A percentile compares a stretch with the other conserved stretches of the same genome.
Conservation (phyloP, 2,329 filamentous ascomycete genomes). For the Xylariomycetidae sp. region DNA sequence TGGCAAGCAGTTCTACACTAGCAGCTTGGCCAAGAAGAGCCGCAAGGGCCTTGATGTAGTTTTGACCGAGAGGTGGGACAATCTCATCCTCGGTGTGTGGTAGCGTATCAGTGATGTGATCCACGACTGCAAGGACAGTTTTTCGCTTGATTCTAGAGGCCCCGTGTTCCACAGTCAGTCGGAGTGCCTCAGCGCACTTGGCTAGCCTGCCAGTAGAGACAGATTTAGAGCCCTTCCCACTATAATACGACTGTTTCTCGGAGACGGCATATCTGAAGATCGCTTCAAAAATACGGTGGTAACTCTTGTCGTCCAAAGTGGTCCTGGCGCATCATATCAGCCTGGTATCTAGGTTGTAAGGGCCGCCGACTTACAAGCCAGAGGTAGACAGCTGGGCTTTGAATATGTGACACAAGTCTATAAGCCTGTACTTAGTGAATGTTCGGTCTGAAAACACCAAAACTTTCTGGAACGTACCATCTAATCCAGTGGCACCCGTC, state of each 20-base stretch:
- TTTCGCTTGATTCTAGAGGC: constrained; percentile 65
- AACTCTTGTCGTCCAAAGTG: constrained; percentile 67
- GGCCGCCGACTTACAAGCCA: constrained; percentile 16
- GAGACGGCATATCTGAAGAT: constrained; percentile 65
- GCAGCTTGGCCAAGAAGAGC: constrained; percentile 67
- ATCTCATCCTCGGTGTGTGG: constrained; percentile 57
- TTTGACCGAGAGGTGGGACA: constrained; percentile 64
- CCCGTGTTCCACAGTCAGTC: constrained; percentile 66
- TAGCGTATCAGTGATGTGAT: constrained; percentile 76
- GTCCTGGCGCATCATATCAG: constrained; percentile 12
- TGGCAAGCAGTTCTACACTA: constrained; percentile 74
- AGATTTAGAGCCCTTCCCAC: constrained; percentile 38
- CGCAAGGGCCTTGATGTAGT: constrained; percentile 74
- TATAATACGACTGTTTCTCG: constrained; percentile 63
- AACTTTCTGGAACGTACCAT: constrained; percentile 20
- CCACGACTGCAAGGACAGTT: constrained; percentile 72
- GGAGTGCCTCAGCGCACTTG: constrained; percentile 66
- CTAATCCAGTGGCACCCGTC: constrained; percentile 19
- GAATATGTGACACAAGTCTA: constrained; percentile 26
- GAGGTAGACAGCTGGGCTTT: constrained; percentile 21
- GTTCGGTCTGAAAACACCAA: no score
- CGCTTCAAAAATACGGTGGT: constrained; percentile 74
- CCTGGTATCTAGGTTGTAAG: not conserved
- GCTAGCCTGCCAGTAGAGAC: constrained; percentile 50
- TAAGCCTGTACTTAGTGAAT: no score